Conservation (phyloP, 2,329 filamentous ascomycete genomes). For the Coniosporium tulheliwenetii region DNA sequence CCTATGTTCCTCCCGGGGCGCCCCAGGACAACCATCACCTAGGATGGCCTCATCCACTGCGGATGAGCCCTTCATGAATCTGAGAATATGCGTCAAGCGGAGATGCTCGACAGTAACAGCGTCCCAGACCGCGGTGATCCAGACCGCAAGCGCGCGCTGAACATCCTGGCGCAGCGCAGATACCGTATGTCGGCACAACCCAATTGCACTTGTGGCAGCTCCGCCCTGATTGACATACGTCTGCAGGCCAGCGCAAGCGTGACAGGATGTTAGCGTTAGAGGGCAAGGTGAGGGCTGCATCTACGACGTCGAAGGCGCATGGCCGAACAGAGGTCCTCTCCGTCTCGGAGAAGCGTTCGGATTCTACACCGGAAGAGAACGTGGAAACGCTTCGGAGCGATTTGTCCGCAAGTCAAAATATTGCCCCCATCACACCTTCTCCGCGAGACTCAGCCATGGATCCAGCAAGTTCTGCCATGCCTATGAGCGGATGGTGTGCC, state of each 20-base stretch:
- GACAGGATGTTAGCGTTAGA: neutral
- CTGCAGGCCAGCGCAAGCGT: neutral
- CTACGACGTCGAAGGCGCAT: neutral
- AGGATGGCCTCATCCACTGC: too few relatives aligned
- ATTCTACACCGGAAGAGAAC: neutral
- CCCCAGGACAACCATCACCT: too few relatives aligned
- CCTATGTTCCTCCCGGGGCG: too few relatives aligned
- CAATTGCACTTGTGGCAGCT: too few relatives aligned
- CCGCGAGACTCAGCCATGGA: too few relatives aligned
- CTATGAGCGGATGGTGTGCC: neutral
- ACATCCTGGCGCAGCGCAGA: constrained; percentile 2
- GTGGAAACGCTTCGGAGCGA: neutral
- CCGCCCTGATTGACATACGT: neutral
- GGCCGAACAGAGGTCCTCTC: neutral
- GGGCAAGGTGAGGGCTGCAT: neutral
- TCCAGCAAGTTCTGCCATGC: neutral
- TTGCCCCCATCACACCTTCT: too few relatives aligned
- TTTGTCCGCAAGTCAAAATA: too few relatives aligned
- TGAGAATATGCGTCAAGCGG: neutral
- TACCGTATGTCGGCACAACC: constrained; percentile 1
- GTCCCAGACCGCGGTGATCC: constrained; percentile 1
- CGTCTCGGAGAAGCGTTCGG: too few relatives aligned
- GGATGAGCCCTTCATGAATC: neutral
- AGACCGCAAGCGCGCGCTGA: constrained; percentile 2
- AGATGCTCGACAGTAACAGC: neutral